These are phyloP conservation scores for Chrysosporium keratinophilum DNA, from an alignment of 2,329 filamentous ascomycete genomes.

Conservation along the genomic window DNA sequence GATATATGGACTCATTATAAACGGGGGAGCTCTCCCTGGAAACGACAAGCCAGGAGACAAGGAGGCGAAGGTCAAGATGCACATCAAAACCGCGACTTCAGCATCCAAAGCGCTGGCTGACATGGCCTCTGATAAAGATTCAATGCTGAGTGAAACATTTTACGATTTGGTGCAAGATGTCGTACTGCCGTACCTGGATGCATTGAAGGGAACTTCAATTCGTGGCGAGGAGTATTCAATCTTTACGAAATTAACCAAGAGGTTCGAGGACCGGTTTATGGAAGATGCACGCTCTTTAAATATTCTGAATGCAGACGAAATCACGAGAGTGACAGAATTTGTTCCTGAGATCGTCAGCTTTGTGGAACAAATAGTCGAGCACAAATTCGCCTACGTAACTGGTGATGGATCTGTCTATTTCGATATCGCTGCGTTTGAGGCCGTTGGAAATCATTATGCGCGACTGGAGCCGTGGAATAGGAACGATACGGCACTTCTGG, in stretches of 20 bases:
- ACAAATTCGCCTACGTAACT: slow-evolving; percentile 71
- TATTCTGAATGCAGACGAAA: slow-evolving; percentile 66
- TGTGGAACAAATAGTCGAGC: slow-evolving; percentile 69
- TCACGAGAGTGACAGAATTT: slow-evolving; percentile 89
- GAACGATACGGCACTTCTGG: slow-evolving; percentile 70
- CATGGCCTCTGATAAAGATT: slow-evolving; percentile 17
- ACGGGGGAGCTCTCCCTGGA: slow-evolving; percentile 46
- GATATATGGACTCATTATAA: slow-evolving; percentile 45
- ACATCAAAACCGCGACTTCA: slow-evolving; percentile 54
- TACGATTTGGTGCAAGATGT: slow-evolving; percentile 55
- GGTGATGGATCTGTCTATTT: slow-evolving; percentile 85
- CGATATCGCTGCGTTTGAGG: slow-evolving; percentile 77
- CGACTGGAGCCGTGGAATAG: slow-evolving; percentile 74
- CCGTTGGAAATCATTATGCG: slow-evolving; percentile 73
- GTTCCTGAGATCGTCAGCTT: slow-evolving; percentile 78
- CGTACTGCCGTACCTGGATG: slow-evolving; percentile 71
- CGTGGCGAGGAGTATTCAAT: slow-evolving; percentile 57
- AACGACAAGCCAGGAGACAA: slow-evolving; percentile 55
- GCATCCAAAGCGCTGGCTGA: slow-evolving; percentile 41
- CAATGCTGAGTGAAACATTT: slow-evolving; percentile 38
- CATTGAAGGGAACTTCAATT: slow-evolving; percentile 46
- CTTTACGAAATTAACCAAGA: slow-evolving; percentile 75
- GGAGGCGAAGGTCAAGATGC: slow-evolving; percentile 85
- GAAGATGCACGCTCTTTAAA: slow-evolving; percentile 82
- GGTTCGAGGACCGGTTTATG: slow-evolving; percentile 79